A percentile compares a stretch with the other conserved stretches of the same genome.
Conservation (phyloP, 2,329 filamentous ascomycete genomes). For the Colletotrichum sp. region DNA sequence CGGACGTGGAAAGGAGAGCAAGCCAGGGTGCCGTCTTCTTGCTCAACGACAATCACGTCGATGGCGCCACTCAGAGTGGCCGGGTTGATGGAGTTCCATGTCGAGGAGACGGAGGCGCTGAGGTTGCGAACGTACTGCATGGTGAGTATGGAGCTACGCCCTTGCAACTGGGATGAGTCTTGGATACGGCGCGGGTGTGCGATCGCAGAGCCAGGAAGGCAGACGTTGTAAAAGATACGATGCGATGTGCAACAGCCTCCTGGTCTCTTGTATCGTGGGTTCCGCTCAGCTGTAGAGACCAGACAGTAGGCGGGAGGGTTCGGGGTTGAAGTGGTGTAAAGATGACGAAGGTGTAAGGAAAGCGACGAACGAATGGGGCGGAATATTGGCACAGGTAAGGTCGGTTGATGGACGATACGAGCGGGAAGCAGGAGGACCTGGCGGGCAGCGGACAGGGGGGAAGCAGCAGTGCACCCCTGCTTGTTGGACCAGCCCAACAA, state of each 20-base stretch:
- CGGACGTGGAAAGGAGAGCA: slow-evolving; percentile 99
- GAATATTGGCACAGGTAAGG: not conserved
- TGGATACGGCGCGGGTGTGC: not conserved
- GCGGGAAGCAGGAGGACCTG: not conserved
- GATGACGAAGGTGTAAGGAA: slow-evolving; percentile 14
- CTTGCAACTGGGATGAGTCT: not conserved
- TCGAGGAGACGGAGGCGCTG: slow-evolving; percentile 94
- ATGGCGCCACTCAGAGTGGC: slow-evolving; percentile 97
- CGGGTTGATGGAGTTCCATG: slow-evolving; percentile 99
- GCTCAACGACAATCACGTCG: slow-evolving; percentile 97
- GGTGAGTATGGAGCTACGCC: slow-evolving; percentile 26
- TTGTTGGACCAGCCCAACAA: slow-evolving; percentile 19
- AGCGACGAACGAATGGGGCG: not conserved
- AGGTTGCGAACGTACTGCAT: slow-evolving; percentile 99
- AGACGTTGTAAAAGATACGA: not conserved
- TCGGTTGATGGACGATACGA: not conserved
- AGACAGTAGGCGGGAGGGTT: not conserved
- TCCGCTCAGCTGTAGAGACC: not conserved
- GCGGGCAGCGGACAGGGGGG: not conserved
- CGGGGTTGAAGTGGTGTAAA: slow-evolving; percentile 1
- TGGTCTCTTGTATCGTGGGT: not conserved
- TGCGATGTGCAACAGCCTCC: not conserved
- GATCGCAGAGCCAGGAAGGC: not conserved
- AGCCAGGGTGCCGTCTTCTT: slow-evolving; percentile 85
- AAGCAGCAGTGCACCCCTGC: slow-evolving; percentile 1